Base-by-base conservation (phyloP, 2,329 filamentous ascomycete genomes). In the Pestalotiopsis sp. region DNA sequence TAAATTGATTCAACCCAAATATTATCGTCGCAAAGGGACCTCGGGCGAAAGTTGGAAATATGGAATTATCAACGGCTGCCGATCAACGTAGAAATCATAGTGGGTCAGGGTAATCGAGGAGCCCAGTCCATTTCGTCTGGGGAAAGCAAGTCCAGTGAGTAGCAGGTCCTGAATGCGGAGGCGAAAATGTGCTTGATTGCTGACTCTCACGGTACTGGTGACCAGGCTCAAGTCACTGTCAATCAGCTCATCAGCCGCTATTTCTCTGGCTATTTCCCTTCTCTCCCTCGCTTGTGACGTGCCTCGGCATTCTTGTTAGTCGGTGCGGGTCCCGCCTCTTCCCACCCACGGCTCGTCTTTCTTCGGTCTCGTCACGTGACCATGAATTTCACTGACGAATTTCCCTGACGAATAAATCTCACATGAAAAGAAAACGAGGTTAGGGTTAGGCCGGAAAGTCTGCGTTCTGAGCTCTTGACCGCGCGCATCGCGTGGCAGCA, bases 91-190 rank as follows among this genome's bases (percentile, higher is more conserved):
- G 31, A 60, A 60, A 27, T 60, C 57, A 60, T 27, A 27, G 62
- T 65, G 62, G 62, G 39, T 65, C 39, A 49, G 62, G 20, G 38
- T 41, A 45, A 13, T 20, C 13, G 31, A 36, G 9, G 31, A 36
- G 31, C 31, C 31, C 31, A 36, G 60, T 52, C 39, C 31, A 41
- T 20, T n/a, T 9, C 27, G n/a, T 31, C 62, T 45, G 62, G 62
- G 62, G 38, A 39, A 62, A 62, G 45, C 6, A 27, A 59, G 57
- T 57, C 31, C 31, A 36, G 31, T 36, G 31, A 36, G 31, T 31
- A 31, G n/a, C 20, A 17, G 38, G 49, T 57, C 63, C 31, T 66
- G 31, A 13, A 66, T 36, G 63, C 63, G 63, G 63, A 66, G 63
- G 63, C 63, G 27, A 66, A 65, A 65, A 5, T 5, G 25, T 23